Conservation (phyloP, 164 flowering plant species). For the Cinnamomum micranthum region DNA sequence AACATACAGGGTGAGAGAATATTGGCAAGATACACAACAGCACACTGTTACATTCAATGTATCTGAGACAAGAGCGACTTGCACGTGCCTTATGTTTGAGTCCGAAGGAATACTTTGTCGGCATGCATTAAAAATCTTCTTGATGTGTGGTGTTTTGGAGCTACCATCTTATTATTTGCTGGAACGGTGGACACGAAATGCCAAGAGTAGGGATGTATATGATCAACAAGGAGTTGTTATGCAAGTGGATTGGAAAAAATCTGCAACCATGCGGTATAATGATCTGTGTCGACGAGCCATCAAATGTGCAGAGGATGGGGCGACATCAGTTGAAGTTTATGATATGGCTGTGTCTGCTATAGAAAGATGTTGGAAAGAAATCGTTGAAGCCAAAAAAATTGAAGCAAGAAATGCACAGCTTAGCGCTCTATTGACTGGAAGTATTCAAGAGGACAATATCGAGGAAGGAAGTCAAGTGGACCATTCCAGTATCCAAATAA, state of each 20-base stretch:
- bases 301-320: constrained; percentile 11
- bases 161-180: constrained; percentile 9
- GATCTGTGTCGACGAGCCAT: constrained; percentile 11
- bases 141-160: not conserved
- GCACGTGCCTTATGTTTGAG: constrained; percentile 7
- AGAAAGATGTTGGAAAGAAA: constrained; percentile 6
- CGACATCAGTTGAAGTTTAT: constrained; percentile 6
- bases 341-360: not conserved
- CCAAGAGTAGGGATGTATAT: constrained; percentile 5
- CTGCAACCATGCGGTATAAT: constrained; percentile 4
- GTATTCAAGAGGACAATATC: constrained; percentile 1
- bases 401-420: constrained; percentile 10
- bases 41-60: constrained; percentile 8
- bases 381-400: constrained; percentile 5
- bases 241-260: constrained; percentile 6
- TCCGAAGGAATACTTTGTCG: constrained; percentile 8
- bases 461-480: constrained; percentile 4
- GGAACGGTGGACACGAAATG: constrained; percentile 10
- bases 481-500: not conserved
- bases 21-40: not conserved
- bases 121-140: constrained; percentile 14
- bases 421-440: constrained; percentile 4
- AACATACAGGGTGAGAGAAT: constrained; percentile 6
- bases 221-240: not conserved
- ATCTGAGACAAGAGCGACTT: constrained; percentile 1